A percentile compares a stretch with the other conserved stretches of the same genome.
phyloP scores from a whole-genome alignment of 768 basidiomycete species.

The Boletus barrowsii region DNA sequence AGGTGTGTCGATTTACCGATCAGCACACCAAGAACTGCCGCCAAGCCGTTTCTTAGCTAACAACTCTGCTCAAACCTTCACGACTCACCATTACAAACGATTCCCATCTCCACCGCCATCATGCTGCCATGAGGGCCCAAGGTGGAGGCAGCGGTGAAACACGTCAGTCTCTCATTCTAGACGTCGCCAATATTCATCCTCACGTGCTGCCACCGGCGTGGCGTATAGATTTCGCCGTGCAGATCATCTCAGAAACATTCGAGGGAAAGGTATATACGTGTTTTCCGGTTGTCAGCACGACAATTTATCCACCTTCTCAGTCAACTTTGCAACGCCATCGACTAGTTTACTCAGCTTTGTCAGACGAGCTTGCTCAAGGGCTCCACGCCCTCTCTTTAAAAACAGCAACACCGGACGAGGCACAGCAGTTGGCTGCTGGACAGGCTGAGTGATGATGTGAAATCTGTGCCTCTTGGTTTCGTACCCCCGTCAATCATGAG shows the following conservation, averaged over 20 bases:
- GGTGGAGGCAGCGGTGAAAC: slow-evolving; percentile 73
- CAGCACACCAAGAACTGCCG: slow-evolving; percentile 19
- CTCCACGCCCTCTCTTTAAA: slow-evolving; percentile 76
- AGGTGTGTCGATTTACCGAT: slow-evolving; percentile 39
- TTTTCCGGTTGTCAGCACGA: slow-evolving; percentile 3
- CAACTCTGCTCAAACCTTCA: slow-evolving; percentile 55
- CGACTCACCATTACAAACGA: slow-evolving; percentile 72
- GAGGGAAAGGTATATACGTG: slow-evolving; percentile 58
- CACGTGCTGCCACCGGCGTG: slow-evolving; percentile 21
- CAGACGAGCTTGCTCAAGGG: slow-evolving; percentile 67
- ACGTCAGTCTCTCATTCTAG: slow-evolving; percentile 51
- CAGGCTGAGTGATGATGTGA: slow-evolving; percentile 26
- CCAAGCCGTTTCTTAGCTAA: slow-evolving; percentile 48
- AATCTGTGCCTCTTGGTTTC: slow-evolving; percentile 9
- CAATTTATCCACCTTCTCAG: slow-evolving; percentile 36
- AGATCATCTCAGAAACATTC: slow-evolving; percentile 71
- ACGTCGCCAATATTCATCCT: slow-evolving; percentile 12
- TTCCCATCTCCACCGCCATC: slow-evolving; percentile 83
- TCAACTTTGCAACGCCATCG: slow-evolving; percentile 78
- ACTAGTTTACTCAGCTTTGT: slow-evolving; percentile 68
- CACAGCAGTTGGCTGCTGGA: slow-evolving; percentile 20
- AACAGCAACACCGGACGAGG: slow-evolving; percentile 65
- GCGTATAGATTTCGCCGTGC: slow-evolving; percentile 67
- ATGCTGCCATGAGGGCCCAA: slow-evolving; percentile 73
- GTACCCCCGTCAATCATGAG: slow-evolving; percentile 30